Evolutionary conservation across 495 filamentous ascomycete species (phyloP).

Genomic region (Darksidea phi): DNA sequence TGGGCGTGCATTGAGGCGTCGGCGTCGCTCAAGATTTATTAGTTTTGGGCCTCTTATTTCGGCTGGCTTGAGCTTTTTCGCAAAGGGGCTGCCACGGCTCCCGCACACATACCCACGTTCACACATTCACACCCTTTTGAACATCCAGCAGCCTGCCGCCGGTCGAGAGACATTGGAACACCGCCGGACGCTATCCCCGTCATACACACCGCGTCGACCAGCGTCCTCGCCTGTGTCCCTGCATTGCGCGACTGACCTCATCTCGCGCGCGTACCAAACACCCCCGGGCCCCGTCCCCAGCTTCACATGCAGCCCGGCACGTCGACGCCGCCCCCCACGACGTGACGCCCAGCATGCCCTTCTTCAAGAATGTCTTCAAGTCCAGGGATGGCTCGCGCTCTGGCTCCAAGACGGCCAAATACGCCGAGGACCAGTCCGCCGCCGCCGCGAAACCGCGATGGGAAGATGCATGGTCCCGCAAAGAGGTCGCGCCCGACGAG

Average conservation of each 20-base stretch:
- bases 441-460: constrained; percentile 69
- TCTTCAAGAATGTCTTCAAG: constrained; percentile 44
- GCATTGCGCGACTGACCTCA: neutral
- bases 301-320: constrained; percentile 22
- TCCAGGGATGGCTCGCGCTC: constrained; percentile 40
- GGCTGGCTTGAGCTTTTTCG: constrained; percentile 13
- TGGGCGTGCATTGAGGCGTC: constrained; percentile 1
- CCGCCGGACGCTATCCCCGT: neutral
- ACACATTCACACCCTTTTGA: neutral
- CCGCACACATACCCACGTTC: neutral
- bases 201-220: neutral
- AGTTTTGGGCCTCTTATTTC: constrained; percentile 2
- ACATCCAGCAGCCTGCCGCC: neutral
- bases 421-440: constrained; percentile 52
- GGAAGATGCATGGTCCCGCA: constrained; percentile 87
- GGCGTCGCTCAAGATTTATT: constrained; percentile 1
- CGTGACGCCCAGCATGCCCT: constrained; percentile 37
- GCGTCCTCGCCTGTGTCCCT: neutral
- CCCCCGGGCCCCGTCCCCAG: constrained; percentile 5
- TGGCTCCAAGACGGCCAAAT: constrained; percentile 56
- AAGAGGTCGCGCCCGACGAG: constrained; percentile 83
- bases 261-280: constrained; percentile 3
- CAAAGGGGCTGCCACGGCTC: constrained; percentile 7
- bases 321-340: constrained; percentile 6
- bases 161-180: neutral